phyloP scores from a whole-genome alignment of 768 basidiomycete genomes.

The Tephrocybe sp. region DNA sequence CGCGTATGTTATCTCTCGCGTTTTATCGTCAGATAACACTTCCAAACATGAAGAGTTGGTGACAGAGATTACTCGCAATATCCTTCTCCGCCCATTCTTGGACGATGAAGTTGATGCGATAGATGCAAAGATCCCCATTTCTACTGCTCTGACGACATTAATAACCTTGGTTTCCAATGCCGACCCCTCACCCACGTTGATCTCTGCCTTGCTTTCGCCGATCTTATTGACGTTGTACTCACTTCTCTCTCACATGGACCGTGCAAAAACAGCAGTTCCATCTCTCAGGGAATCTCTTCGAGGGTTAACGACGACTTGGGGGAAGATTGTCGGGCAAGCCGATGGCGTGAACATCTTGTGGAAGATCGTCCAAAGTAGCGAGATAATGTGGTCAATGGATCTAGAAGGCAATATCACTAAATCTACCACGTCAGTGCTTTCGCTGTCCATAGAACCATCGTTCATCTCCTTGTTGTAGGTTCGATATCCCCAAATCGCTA shows the following conservation, averaged over 20 bases:
- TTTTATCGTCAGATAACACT: constrained; percentile 43
- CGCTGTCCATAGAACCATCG: not conserved
- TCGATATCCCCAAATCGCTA: constrained; percentile 25
- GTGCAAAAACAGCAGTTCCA: constrained; percentile 61
- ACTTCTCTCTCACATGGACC: constrained; percentile 53
- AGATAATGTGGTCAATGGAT: constrained; percentile 54
- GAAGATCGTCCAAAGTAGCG: constrained; percentile 51
- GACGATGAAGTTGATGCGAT: constrained; percentile 3
- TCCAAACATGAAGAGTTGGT: constrained; percentile 26
- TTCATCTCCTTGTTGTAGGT: constrained; percentile 15
- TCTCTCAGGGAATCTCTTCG: constrained; percentile 54
- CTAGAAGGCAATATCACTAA: constrained; percentile 49
- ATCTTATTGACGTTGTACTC: constrained; percentile 67
- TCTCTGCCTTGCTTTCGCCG: constrained; percentile 63
- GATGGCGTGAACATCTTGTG: constrained; percentile 59
- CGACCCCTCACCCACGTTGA: constrained; percentile 72
- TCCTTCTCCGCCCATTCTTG: constrained; percentile 55
- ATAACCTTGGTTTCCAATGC: constrained; percentile 64
- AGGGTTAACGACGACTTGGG: constrained; percentile 73
- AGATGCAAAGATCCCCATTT: not conserved
- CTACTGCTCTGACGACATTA: constrained; percentile 45
- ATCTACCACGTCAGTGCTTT: constrained; percentile 39
- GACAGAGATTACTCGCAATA: constrained; percentile 37
- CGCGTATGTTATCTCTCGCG: constrained; percentile 66
- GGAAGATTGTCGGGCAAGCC: constrained; percentile 50